Conservation (phyloP, 2,329 filamentous ascomycete genomes). For the Xylariales sp. region DNA sequence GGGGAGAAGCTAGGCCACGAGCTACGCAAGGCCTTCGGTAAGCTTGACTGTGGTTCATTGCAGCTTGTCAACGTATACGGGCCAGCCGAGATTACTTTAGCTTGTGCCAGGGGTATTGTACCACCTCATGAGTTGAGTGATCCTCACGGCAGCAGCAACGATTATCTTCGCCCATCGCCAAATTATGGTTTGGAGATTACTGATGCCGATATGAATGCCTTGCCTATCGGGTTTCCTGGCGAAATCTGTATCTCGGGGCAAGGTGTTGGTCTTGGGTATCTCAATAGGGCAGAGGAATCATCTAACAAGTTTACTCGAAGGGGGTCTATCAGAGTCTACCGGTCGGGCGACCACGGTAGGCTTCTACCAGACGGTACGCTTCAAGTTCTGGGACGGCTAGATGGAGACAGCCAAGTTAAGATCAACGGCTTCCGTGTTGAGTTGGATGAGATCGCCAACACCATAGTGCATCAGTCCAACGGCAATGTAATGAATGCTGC, state of each 20-base stretch:
- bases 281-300: slow-evolving; percentile 43
- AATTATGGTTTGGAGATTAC: slow-evolving; percentile 1
- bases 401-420: slow-evolving; percentile 56
- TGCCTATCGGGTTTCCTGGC: slow-evolving; percentile 35
- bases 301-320: slow-evolving; percentile 37
- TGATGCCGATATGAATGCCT: not conserved
- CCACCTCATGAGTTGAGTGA: not conserved
- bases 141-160: not conserved
- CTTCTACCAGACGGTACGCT: slow-evolving; percentile 49
- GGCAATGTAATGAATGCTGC: slow-evolving; percentile 2
- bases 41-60: not conserved
- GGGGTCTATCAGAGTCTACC: slow-evolving; percentile 46
- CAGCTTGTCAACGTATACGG: slow-evolving; percentile 46
- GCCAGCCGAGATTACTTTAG: slow-evolving; percentile 35
- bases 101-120: slow-evolving; percentile 7
- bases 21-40: slow-evolving; percentile 7
- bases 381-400: slow-evolving; percentile 50
- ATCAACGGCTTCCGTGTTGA: slow-evolving; percentile 58
- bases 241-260: slow-evolving; percentile 37
- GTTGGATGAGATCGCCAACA: slow-evolving; percentile 54
- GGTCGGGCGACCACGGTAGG: slow-evolving; percentile 54
- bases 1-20: slow-evolving; percentile 4
- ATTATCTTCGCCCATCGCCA: not conserved
- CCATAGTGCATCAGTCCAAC: slow-evolving; percentile 26
- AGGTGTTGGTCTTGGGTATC: slow-evolving; percentile 47